Evolutionary conservation across 2,329 filamentous ascomycete species (phyloP).

Genomic region (Botrytis fabae): DNA sequence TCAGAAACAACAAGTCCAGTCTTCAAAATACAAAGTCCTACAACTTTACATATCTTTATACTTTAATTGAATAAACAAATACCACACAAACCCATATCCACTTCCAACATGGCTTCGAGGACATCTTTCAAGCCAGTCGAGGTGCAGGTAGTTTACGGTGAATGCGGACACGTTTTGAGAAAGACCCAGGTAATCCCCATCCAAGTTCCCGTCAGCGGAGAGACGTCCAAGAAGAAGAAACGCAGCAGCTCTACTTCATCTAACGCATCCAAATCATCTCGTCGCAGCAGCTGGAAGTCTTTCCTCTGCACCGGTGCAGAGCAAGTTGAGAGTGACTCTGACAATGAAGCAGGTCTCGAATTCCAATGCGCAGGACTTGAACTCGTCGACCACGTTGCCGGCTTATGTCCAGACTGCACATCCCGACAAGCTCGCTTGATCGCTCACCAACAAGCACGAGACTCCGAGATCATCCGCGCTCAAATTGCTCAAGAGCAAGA

Average conservation of each 20-base stretch:
- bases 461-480: neutral
- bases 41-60: neutral
- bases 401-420: neutral
- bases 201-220: neutral
- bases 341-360: constrained; percentile 6
- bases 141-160: constrained; percentile 2
- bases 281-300: constrained; percentile 17
- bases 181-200: constrained; percentile 7
- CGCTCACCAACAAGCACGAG: neutral
- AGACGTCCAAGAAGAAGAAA: neutral
- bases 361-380: neutral
- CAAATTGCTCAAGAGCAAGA: constrained; percentile 13
- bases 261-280: neutral
- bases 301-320: neutral
- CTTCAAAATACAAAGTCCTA: neutral
- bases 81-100: neutral
- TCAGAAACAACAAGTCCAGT: neutral
- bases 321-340: constrained; percentile 11
- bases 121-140: constrained; percentile 9
- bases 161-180: neutral
- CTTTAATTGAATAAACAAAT: neutral
- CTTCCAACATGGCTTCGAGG: constrained; percentile 4
- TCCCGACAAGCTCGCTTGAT: neutral
- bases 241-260: neutral
- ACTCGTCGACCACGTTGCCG: neutral